Evolutionary conservation across 2,329 filamentous ascomycete genomes (phyloP).

Genomic region (Colletotrichum agaves): DNA sequence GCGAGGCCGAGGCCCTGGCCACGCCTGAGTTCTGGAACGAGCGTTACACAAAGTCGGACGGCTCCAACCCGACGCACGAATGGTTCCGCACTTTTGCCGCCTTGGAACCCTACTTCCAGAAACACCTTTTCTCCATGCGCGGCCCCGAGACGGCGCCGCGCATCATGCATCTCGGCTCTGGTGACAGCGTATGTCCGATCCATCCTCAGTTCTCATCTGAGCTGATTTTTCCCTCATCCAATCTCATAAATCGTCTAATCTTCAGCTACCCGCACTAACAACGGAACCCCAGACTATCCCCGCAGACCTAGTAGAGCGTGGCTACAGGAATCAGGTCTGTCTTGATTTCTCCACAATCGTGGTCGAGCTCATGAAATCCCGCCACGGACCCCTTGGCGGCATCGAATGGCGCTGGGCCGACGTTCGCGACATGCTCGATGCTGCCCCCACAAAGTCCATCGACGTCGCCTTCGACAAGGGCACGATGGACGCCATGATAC

Average conservation of each 20-base stretch:
- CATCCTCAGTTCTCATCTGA: too few species aligned
- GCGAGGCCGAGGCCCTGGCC: constrained; percentile 44
- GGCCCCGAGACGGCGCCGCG: constrained; percentile 45
- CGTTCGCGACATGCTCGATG: constrained; percentile 58
- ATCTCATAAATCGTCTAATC: too few species aligned
- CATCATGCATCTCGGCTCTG: constrained; percentile 67
- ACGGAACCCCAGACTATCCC: constrained; percentile 58
- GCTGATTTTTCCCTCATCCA: too few species aligned
- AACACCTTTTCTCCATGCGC: constrained; percentile 51
- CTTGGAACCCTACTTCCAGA: constrained; percentile 58
- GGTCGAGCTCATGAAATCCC: constrained; percentile 61
- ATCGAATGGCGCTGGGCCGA: constrained; percentile 64
- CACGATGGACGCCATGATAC: constrained; percentile 66
- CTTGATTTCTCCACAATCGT: constrained; percentile 67
- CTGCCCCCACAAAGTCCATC: constrained; percentile 53
- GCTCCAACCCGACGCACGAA: constrained; percentile 57
- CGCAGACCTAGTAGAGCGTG: constrained; percentile 55
- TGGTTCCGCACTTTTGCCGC: constrained; percentile 63
- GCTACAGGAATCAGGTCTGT: constrained; percentile 64
- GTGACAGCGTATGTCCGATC: constrained; percentile 60
- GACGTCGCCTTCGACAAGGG: constrained; percentile 69
- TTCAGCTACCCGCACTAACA: too few species aligned
- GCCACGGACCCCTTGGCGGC: constrained; percentile 50
- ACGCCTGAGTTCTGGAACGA: constrained; percentile 62
- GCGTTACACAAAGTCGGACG: constrained; percentile 54